Evolutionary conservation across 805 yeast species (phyloP).

Genomic region (Kodamaea laetipori): DNA sequence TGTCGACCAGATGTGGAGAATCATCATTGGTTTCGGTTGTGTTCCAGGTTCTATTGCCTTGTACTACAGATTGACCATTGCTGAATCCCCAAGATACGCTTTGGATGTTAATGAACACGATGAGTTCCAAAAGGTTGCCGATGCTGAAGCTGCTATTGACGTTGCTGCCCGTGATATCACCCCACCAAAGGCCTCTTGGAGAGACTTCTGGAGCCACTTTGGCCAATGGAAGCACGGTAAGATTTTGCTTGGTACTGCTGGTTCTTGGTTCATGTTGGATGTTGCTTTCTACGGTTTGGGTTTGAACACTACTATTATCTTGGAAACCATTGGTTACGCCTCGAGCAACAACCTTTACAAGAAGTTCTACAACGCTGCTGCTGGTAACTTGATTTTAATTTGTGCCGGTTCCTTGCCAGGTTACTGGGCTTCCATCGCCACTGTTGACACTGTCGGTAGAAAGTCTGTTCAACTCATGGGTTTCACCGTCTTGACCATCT

Average conservation of each 20-base stretch:
- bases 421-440: constrained; percentile 82
- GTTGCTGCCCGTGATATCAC: constrained; percentile 39
- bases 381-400: constrained; percentile 88
- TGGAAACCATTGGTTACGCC: constrained; percentile 84
- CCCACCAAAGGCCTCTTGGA: constrained; percentile 81
- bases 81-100: constrained; percentile 91
- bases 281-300: constrained; percentile 89
- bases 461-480: constrained; percentile 80
- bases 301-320: constrained; percentile 76
- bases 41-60: constrained; percentile 84
- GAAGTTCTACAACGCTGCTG: constrained; percentile 73
- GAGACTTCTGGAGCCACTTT: constrained; percentile 73
- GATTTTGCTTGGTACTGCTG: constrained; percentile 84
- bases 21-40: constrained; percentile 84
- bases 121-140: constrained; percentile 55
- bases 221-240: constrained; percentile 85
- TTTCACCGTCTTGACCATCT: constrained; percentile 65
- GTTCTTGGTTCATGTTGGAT: constrained; percentile 89
- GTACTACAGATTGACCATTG: constrained; percentile 90
- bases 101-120: constrained; percentile 69
- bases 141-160: constrained; percentile 47
- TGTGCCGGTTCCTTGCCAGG: constrained; percentile 97
- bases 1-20: constrained; percentile 94
- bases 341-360: constrained; percentile 68
- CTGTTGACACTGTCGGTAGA: constrained; percentile 81